Base-by-base conservation (phyloP, 495 filamentous ascomycete species). In the Daldinia vernicosa region DNA sequence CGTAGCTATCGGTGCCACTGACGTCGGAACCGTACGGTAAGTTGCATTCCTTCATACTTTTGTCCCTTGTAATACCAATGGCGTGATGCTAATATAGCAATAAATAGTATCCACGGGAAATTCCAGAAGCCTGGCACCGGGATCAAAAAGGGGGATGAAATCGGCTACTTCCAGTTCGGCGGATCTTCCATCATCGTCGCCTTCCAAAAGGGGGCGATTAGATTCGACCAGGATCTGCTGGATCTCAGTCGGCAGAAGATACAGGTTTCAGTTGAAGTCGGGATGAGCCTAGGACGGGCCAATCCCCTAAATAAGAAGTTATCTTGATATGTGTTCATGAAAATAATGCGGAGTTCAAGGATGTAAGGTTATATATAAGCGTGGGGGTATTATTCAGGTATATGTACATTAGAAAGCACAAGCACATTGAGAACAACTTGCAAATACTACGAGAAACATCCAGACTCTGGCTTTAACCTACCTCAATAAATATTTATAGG, bases 141-240 rank as follows among this genome's bases (percentile, higher is more conserved):
- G 17, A 63, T 91, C 53, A 79, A 79, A 24, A 91, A 91, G 78
- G 89, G 89, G 5, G 85, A 91, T 11, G 75, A 89, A 72, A 80
- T 86, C 51, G 89, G 88, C 7, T 90, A 89, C 86, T 91, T 91
- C 72, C 89, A 91, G 70, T 91, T 88, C 77, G 89, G 89, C 11
- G 89, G 89, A 6, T 86, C 83, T 6, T 87, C 84, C 9, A 83
- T 89, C 71, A 88, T 85, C 65, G 69, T 91, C 63, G 66, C 91
- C 1, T 91, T 91, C 33, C 61, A 77, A 17, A 73, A 77, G 58
- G 77, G 70, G 12, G 74, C 56, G 12, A 61, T 77, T 30, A 72
- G 71, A 65, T 60, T 82, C 0, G 65, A 57, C 17, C 50, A 69
- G 3, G 74, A 80, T 6, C 84, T 88, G 60, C 86, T 85, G 2